Percentiles rank a stretch among this genome's conserved stretches.
These are phyloP conservation scores for Candida xyloterini DNA, from an alignment of 805 yeast species.

Conservation along the genomic window DNA sequence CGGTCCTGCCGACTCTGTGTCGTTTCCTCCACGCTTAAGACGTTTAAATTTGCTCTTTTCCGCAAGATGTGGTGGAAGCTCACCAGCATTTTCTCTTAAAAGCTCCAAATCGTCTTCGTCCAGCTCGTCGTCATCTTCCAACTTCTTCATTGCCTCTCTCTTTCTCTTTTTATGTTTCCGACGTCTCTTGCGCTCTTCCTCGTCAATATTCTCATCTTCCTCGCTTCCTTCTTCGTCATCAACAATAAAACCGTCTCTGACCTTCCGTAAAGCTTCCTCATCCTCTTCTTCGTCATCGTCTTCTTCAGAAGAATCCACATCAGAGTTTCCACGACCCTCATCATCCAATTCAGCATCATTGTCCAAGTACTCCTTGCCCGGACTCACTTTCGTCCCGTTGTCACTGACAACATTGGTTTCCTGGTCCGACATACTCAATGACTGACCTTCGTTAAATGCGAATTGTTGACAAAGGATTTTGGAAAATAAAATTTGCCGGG, in stretches of 20 bases:
- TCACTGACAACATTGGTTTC: slow-evolving; percentile 8
- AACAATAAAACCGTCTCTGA: slow-evolving; percentile 90
- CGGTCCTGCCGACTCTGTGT: slow-evolving; percentile 27
- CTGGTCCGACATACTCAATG: slow-evolving; percentile 21
- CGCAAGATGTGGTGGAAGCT: slow-evolving; percentile 40
- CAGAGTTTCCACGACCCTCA: slow-evolving; percentile 34
- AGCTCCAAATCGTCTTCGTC: slow-evolving; percentile 96
- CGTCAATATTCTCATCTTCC: slow-evolving; percentile 30
- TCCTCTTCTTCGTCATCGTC: slow-evolving; percentile 86
- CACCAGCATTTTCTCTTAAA: slow-evolving; percentile 86
- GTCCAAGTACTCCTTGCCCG: slow-evolving; percentile 19
- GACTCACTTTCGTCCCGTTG: not conserved
- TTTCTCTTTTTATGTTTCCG: slow-evolving; percentile 39
- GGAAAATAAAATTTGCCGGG: slow-evolving; percentile 7
- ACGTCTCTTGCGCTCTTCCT: slow-evolving; percentile 33
- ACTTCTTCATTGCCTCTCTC: slow-evolving; percentile 30
- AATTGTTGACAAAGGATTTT: slow-evolving; percentile 1
- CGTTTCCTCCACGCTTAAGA: slow-evolving; percentile 67
- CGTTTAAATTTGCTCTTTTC: slow-evolving; percentile 65
- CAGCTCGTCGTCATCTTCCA: slow-evolving; percentile 58
- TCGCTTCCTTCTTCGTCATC: slow-evolving; percentile 77
- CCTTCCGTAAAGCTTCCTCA: slow-evolving; percentile 80
- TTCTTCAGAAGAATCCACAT: slow-evolving; percentile 78
- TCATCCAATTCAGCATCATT: slow-evolving; percentile 31
- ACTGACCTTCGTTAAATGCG: not conserved